Base-by-base conservation (phyloP, 306 rosid species). In the Geum urbanum region DNA sequence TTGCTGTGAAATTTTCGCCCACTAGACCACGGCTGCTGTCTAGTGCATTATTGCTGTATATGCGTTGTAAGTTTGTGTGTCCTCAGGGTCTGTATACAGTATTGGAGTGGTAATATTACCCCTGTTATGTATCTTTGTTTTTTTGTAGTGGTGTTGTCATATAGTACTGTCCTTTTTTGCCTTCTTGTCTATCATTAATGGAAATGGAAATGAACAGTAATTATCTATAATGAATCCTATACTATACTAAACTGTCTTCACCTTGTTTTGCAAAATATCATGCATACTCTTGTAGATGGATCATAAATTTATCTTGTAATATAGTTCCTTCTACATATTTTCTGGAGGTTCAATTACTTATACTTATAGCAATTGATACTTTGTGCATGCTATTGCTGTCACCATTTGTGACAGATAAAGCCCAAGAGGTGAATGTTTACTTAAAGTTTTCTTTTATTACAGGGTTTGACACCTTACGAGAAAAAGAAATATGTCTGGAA, bases 401-500 rank as follows among this genome's bases (percentile, higher is more conserved):
- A 57, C 39, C 35, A 7, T 67, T 70, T 64, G 41, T 11, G 22
- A 64, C 40, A 50, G 63, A 22, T 44, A 58, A 48, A 53, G 58
- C 19, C 11, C 24, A 75, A 53, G 63, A 62, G 43, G 43, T 43
- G 63, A 60, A 63, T 66, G 60, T 45, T 59, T 64, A 39, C 51
- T 60, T n/a, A 67, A 39, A 2, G 14, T 49, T 79, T 15, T 44
- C n/a, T 24, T 71, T 63, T 70, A 51, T 77, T 75, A 54, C 84
- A 95, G 99, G 96, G 91, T 79, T 78, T 95, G 84, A 79, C 96
- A 40, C 99, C 87, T 0, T 95, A 95, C 57, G 99, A 95, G 81
- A 95, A 95, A 87, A 95, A 95, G 87, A 95, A 95, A 79, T 95
- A 95, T 67, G 97, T 95, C 48, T 95, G 99, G 99, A 95, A 95